Evolutionary conservation across 768 basidiomycete genomes (phyloP), one percentile per base, ranked within the genome.

Genomic region (Harrya chromipes): DNA sequence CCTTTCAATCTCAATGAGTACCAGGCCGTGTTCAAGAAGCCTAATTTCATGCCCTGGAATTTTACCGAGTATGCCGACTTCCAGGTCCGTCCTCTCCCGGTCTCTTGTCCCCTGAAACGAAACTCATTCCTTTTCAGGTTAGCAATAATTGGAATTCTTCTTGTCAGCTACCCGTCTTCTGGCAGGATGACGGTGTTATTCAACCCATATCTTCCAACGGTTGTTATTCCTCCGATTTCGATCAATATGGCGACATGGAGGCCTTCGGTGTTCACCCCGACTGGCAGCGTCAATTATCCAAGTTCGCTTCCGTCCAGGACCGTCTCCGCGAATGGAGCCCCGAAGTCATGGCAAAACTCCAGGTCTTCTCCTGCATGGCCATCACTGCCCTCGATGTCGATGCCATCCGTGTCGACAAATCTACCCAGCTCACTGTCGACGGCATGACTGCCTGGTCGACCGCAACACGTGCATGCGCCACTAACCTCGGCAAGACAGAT

Each of bases 171-270:
- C 94, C 94, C 13, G 74, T 72, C 13, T 87, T 97, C 60, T 95
- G 90, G 88, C 68, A 78, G 39, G 84, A 93, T 43, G 81, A 85
- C 54, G 94, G 87, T 20, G 75, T 77, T 0, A 71, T 81, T 43
- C 55, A 60, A 23, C 2, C 50, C 6, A 72, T 89, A n/a, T 70
- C 82, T 47, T 70, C 74, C 13, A 70, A 77, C 43, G 93, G 93
- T 17, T 97, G 94, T 67, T 73, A 84, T 55, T 65, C 70, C 13
- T 93, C 90, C 16, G 91, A 94, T 54, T 94, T 95, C 58, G 94
- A 97, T 69, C 93, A 95, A 53, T 97, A 88, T 58, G 94, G 94
- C 54, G 94, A 97, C 71, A 91, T 92, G 82, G 94, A 97, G 68
- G 94, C 94, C 55, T 95, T 95, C 64, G 94, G 94, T 85, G 93